Evolutionary conservation across 495 filamentous ascomycete species (phyloP).

Genomic region (Hypoxylon intermedium): DNA sequence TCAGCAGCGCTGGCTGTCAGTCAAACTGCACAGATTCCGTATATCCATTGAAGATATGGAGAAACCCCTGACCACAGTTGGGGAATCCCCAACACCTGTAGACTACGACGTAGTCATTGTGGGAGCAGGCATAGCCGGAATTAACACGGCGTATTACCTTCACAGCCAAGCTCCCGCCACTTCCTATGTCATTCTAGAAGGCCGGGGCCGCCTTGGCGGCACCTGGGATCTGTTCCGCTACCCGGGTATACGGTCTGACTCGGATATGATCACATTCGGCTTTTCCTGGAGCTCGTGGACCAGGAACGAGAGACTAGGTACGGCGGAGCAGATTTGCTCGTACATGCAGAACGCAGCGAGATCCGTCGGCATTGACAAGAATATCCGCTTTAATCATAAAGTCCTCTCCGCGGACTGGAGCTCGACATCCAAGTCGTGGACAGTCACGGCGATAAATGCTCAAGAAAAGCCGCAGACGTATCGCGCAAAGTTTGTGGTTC

Average conservation of each 20-base stretch:
- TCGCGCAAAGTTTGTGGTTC: constrained; percentile 63
- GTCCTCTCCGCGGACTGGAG: constrained; percentile 66
- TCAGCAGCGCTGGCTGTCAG: too few relatives aligned
- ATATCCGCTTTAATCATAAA: constrained; percentile 67
- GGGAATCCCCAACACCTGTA: not conserved
- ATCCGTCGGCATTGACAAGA: constrained; percentile 66
- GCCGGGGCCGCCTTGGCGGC: constrained; percentile 66
- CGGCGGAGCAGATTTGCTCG: constrained; percentile 62
- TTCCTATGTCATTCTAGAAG: constrained; percentile 68
- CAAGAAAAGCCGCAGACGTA: constrained; percentile 48
- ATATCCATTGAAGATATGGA: not conserved
- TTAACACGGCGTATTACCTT: constrained; percentile 76
- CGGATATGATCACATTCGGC: constrained; percentile 70
- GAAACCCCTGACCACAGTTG: not conserved
- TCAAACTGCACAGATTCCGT: too few relatives aligned
- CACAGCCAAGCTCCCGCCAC: constrained; percentile 63
- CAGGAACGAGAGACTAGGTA: constrained; percentile 62
- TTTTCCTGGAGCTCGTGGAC: constrained; percentile 67
- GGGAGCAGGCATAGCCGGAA: constrained; percentile 77
- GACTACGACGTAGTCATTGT: constrained; percentile 68
- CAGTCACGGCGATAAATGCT: constrained; percentile 59
- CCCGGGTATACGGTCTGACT: constrained; percentile 73
- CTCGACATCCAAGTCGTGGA: constrained; percentile 65
- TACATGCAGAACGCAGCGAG: constrained; percentile 69
- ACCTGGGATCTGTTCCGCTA: constrained; percentile 81